These are phyloP conservation scores for Entomophthora muscae DNA, from an alignment of 371 early-diverging fungal genomes.

Conservation along the genomic window DNA sequence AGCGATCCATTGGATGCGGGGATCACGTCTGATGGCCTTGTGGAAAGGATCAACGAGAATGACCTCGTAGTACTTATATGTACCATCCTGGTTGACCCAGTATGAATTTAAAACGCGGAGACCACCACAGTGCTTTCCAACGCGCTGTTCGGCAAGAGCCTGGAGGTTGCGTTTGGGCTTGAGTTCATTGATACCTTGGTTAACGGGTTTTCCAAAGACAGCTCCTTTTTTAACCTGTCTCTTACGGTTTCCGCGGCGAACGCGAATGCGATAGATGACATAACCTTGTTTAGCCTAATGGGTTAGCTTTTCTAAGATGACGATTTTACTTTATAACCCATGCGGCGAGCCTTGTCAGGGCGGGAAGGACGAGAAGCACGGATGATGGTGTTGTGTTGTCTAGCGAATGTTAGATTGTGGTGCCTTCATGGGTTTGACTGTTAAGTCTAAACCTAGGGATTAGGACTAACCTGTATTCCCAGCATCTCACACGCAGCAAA, in stretches of 20 bases:
- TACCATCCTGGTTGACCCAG: constrained; percentile 98
- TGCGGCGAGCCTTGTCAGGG: constrained; percentile 96
- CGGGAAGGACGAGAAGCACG: constrained; percentile 95
- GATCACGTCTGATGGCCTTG: constrained; percentile 94
- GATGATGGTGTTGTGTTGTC: constrained; percentile 93
- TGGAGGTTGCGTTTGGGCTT: constrained; percentile 90
- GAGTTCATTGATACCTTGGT: constrained; percentile 94
- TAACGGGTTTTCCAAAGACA: constrained; percentile 93
- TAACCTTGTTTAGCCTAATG: constrained; percentile 87
- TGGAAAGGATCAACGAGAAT: constrained; percentile 95
- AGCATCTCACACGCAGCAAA: constrained; percentile 92
- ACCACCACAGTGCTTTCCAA: constrained; percentile 87
- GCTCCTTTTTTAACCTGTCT: constrained; percentile 93
- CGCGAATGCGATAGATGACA: constrained; percentile 93
- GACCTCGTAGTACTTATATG: constrained; percentile 98
- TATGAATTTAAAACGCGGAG: constrained; percentile 96
- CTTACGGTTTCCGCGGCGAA: constrained; percentile 97
- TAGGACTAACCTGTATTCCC: constrained; percentile 78
- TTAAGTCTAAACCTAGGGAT: constrained; percentile 5
- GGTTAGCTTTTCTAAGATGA: too few relatives aligned
- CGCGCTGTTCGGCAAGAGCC: constrained; percentile 91
- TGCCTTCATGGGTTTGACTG: constrained; percentile 8
- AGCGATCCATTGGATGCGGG: constrained; percentile 98
- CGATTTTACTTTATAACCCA: constrained; percentile 91
- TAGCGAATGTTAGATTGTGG: constrained; percentile 15